Conservation (phyloP, 305 asterid genomes). For the Stenogyne calaminthoides region DNA sequence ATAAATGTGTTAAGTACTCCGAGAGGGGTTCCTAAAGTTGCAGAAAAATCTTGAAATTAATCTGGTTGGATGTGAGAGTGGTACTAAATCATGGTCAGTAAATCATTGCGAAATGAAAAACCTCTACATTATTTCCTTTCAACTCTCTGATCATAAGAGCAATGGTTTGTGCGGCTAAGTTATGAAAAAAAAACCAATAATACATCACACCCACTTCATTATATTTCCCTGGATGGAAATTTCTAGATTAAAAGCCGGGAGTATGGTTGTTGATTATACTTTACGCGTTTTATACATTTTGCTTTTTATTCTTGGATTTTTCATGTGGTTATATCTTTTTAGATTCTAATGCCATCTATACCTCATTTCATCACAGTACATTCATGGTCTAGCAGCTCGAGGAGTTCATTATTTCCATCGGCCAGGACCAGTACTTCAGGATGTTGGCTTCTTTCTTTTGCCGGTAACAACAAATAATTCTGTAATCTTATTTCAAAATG, state of each 20-base stretch:
- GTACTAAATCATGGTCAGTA: not conserved
- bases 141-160: not conserved
- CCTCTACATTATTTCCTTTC: constrained; percentile 5
- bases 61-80: not conserved
- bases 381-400: constrained; percentile 95
- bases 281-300: not conserved
- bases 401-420: constrained; percentile 94
- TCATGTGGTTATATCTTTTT: not conserved
- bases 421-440: constrained; percentile 93
- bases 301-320: not conserved
- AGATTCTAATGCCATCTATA: constrained; percentile 22
- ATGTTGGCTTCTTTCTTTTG: constrained; percentile 84
- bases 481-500: not conserved
- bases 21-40: not conserved
- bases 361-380: constrained; percentile 56
- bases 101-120: not conserved
- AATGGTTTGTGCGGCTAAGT: not conserved
- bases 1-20: not conserved
- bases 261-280: not conserved
- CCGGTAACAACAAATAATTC: constrained; percentile 54
- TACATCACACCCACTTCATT: not conserved
- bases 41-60: not conserved
- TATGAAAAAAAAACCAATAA: not conserved
- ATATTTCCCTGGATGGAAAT: not conserved
- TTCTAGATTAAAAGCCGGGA: not conserved